These are phyloP conservation scores for Porphyra umbilicalis DNA, from an alignment of 31 red algal genomes.

Conservation along the genomic window DNA sequence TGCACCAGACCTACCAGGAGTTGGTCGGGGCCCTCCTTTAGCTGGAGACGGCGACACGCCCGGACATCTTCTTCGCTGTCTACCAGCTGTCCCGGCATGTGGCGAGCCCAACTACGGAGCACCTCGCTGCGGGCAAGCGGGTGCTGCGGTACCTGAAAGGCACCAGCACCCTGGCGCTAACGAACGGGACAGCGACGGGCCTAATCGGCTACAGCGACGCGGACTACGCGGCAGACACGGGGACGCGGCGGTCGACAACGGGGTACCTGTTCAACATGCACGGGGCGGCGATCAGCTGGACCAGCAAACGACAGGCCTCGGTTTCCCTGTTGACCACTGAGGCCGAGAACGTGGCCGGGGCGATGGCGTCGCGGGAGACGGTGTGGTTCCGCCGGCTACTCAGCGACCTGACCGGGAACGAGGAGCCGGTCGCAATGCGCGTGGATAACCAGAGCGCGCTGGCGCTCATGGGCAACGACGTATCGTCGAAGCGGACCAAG, in stretches of 20 bases:
- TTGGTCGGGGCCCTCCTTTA: neutral
- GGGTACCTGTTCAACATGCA: neutral
- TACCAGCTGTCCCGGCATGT: neutral
- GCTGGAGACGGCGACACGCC: neutral
- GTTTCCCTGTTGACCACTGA: conserved; percentile 18
- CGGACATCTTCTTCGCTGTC: neutral
- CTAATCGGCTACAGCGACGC: neutral
- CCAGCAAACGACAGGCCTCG: neutral
- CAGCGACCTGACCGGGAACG: neutral
- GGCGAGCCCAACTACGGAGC: neutral
- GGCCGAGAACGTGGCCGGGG: conserved; percentile 10
- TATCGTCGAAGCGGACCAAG: conserved; percentile 9
- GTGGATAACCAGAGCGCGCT: conserved; percentile 9
- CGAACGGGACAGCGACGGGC: neutral
- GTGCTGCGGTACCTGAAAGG: conserved; percentile 3
- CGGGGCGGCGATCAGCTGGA: conserved; percentile 7
- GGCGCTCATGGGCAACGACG: neutral
- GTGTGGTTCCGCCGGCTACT: neutral
- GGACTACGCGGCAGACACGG: conserved; percentile 14
- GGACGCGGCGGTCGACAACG: conserved; percentile 4
- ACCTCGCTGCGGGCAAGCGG: neutral
- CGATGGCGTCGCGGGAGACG: neutral
- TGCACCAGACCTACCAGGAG: neutral
- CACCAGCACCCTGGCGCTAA: neutral
- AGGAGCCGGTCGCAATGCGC: too few relatives aligned